phyloP scores from a whole-genome alignment of 2,329 filamentous ascomycete genomes.

The Rhinocladiella mackenziei region DNA sequence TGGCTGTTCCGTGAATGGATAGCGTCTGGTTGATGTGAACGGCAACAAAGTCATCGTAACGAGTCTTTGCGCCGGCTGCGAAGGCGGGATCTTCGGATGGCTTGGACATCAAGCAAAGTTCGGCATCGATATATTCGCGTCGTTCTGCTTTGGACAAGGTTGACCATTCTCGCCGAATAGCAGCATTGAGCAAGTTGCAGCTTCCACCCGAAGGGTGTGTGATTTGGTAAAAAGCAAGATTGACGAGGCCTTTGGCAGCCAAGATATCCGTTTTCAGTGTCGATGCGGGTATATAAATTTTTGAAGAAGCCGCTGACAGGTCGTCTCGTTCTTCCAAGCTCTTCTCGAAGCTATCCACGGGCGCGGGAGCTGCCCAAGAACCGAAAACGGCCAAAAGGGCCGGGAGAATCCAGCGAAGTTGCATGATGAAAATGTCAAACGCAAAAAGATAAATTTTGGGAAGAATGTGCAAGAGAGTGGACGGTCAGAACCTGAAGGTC shows the following conservation, averaged over 20 bases:
- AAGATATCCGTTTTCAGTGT: conserved; percentile 33
- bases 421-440: conserved; percentile 8
- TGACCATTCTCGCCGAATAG: conserved; percentile 45
- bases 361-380: conserved; percentile 11
- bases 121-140: conserved; percentile 35
- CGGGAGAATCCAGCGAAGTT: conserved; percentile 14
- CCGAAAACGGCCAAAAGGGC: conserved; percentile 14
- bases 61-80: conserved; percentile 44
- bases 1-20: conserved; percentile 34
- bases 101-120: conserved; percentile 36
- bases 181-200: conserved; percentile 39
- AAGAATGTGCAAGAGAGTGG: conserved; percentile 10
- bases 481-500: conserved; percentile 6
- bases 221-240: conserved; percentile 32
- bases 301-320: conserved; percentile 6
- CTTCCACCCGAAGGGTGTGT: conserved; percentile 17
- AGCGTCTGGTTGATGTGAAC: conserved; percentile 37
- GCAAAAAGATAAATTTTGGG: background rate
- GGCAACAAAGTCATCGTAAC: conserved; percentile 46
- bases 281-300: conserved; percentile 17
- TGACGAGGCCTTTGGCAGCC: conserved; percentile 35
- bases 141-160: conserved; percentile 25
- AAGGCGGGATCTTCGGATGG: conserved; percentile 28
- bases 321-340: conserved; percentile 12
- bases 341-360: conserved; percentile 5